Conservation (phyloP, 345 rosid species). For the Eucalyptus melliodora region DNA sequence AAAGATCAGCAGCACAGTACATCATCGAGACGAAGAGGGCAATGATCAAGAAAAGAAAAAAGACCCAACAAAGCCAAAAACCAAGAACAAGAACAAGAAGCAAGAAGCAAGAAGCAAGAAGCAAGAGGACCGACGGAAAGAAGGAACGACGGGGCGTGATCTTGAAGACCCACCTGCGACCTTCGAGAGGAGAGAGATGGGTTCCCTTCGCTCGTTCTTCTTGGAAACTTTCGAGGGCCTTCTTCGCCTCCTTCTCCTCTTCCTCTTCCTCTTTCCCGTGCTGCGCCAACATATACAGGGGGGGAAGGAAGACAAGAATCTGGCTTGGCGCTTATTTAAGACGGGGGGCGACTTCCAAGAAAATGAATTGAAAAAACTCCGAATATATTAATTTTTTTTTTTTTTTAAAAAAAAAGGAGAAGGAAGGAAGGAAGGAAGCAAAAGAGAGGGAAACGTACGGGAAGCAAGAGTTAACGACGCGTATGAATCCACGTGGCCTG, state of each 20-base stretch:
- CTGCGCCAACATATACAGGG: background rate
- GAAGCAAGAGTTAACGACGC: constrained; percentile 5
- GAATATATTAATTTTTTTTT: too few species aligned
- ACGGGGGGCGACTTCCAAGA: background rate
- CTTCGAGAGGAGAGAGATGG: background rate
- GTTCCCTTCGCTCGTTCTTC: background rate
- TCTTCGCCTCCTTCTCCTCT: background rate
- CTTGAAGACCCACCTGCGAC: background rate
- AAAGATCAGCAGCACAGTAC: background rate
- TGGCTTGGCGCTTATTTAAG: background rate
- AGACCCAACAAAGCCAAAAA: background rate
- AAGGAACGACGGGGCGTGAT: background rate
- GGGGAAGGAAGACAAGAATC: background rate
- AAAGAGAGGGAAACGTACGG: constrained; percentile 24
- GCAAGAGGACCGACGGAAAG: background rate
- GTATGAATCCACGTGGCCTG: constrained; percentile 28
- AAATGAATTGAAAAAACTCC: background rate
- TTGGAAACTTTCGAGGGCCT: background rate
- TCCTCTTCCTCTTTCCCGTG: background rate
- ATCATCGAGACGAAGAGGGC: background rate
- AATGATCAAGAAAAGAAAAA: background rate
- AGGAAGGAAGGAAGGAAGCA: background rate
- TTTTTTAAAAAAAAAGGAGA: background rate
- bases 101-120: background rate
- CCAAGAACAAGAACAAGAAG: background rate